These are phyloP conservation scores for Wickerhamiella shivajii DNA, from an alignment of 805 yeast genomes.

Conservation along the genomic window DNA sequence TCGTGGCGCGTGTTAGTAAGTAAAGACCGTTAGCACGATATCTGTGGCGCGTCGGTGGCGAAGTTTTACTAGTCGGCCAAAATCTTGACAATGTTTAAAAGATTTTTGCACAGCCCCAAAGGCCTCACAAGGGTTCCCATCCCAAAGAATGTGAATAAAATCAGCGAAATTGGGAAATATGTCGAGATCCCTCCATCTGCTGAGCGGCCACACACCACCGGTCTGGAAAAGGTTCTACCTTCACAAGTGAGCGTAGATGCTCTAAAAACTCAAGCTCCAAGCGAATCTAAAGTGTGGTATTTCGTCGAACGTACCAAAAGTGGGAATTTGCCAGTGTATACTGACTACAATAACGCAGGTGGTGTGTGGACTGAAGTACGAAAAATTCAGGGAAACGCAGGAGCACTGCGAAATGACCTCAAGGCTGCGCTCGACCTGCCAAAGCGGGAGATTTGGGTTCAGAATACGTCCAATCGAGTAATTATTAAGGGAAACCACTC, in stretches of 20 bases:
- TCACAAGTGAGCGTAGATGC: neutral
- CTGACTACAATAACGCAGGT: conserved; percentile 48
- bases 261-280: neutral
- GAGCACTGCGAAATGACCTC: conserved; percentile 53
- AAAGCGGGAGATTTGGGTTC: conserved; percentile 33
- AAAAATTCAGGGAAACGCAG: conserved; percentile 52
- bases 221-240: neutral
- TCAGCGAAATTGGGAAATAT: conserved; percentile 10
- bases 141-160: conserved; percentile 32
- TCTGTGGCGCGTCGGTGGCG: too few relatives aligned
- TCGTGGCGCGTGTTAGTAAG: too few relatives aligned
- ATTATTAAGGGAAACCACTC: conserved; percentile 36
- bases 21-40: too few relatives aligned
- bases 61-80: too few relatives aligned
- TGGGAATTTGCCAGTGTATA: conserved; percentile 73
- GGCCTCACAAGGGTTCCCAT: conserved; percentile 29
- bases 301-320: conserved; percentile 15
- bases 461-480: conserved; percentile 39
- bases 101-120: conserved; percentile 4
- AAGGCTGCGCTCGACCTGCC: conserved; percentile 34
- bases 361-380: conserved; percentile 58
- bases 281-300: conserved; percentile 12
- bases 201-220: too few relatives aligned
- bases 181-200: conserved; percentile 4
- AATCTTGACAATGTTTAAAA: too few relatives aligned